A percentile compares a stretch with the other conserved stretches of the same genome.
Conservation (phyloP, 1,139 yeast genomes). For the Debaryomyces fabryi region DNA sequence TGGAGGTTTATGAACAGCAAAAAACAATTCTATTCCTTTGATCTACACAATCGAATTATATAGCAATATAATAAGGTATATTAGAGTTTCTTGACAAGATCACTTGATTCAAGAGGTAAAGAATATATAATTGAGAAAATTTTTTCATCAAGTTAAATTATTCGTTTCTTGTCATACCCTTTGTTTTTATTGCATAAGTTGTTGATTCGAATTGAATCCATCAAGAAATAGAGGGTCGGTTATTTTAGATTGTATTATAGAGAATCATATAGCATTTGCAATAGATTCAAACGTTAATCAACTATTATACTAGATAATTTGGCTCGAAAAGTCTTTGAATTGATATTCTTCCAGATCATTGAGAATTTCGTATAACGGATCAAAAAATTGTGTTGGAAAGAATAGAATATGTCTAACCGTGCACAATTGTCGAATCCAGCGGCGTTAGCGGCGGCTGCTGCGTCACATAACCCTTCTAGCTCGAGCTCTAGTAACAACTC, state of each 20-base stretch:
- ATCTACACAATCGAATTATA: conserved; percentile 1
- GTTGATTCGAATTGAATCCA: not conserved
- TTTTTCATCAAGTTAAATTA: not conserved
- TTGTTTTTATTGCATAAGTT: conserved; percentile 1
- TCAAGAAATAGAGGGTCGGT: not conserved
- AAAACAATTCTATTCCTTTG: conserved; percentile 4
- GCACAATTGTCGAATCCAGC: conserved; percentile 37
- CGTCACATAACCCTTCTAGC: conserved; percentile 29
- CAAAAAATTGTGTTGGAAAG: not conserved
- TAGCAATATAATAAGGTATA: not conserved
- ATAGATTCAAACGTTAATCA: not conserved
- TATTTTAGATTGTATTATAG: conserved; percentile 2
- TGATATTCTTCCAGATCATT: not conserved
- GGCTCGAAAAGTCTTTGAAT: not conserved
- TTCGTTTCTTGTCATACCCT: conserved; percentile 1
- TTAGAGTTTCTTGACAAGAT: not conserved
- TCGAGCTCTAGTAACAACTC: conserved; percentile 35
- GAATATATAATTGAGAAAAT: not conserved
- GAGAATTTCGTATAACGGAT: not conserved
- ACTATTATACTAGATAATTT: conserved; percentile 1
- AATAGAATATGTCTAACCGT: conserved; percentile 24
- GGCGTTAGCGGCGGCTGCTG: conserved; percentile 44
- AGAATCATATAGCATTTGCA: conserved; percentile 2
- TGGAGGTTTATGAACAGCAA: conserved; percentile 8
- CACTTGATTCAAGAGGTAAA: conserved; percentile 1